A percentile compares a stretch with the other conserved stretches of the same genome.
Evolutionary conservation across 2,329 filamentous ascomycete species (phyloP).

Genomic region (Thelonectria blattea): DNA sequence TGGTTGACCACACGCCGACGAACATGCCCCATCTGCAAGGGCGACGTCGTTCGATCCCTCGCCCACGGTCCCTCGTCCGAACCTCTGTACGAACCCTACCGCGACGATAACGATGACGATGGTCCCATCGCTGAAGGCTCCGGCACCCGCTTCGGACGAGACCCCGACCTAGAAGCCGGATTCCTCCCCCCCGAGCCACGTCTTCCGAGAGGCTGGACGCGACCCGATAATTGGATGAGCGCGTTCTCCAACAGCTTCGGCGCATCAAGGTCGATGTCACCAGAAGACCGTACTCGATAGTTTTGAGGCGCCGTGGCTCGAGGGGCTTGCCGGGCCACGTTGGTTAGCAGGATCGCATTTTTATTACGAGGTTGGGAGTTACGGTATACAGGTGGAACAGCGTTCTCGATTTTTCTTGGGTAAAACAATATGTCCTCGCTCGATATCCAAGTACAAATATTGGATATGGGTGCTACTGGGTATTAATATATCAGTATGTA

Average conservation of each 20-base stretch:
- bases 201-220: conserved; percentile 29
- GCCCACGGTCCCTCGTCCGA: conserved; percentile 59
- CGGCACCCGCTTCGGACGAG: conserved; percentile 40
- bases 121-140: conserved; percentile 47
- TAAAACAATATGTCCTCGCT: background rate
- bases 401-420: conserved; percentile 4
- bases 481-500: conserved; percentile 5
- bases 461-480: background rate
- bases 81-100: conserved; percentile 61
- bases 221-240: conserved; percentile 47
- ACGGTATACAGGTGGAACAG: conserved; percentile 4
- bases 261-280: conserved; percentile 33
- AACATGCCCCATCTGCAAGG: conserved; percentile 99
- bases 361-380: conserved; percentile 4
- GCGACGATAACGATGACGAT: conserved; percentile 54
- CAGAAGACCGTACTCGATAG: conserved; percentile 36
- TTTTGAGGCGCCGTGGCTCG: background rate
- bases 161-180: conserved; percentile 54
- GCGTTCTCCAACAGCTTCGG: conserved; percentile 43
- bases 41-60: conserved; percentile 83
- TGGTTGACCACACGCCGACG: conserved; percentile 95
- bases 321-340: background rate
- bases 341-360: background rate
- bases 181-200: conserved; percentile 33
- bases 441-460: background rate